Evolutionary conservation across 371 early-diverging fungal genomes (phyloP), one percentile per base, ranked within the genome.

Genomic region (Mucor saturninus): DNA sequence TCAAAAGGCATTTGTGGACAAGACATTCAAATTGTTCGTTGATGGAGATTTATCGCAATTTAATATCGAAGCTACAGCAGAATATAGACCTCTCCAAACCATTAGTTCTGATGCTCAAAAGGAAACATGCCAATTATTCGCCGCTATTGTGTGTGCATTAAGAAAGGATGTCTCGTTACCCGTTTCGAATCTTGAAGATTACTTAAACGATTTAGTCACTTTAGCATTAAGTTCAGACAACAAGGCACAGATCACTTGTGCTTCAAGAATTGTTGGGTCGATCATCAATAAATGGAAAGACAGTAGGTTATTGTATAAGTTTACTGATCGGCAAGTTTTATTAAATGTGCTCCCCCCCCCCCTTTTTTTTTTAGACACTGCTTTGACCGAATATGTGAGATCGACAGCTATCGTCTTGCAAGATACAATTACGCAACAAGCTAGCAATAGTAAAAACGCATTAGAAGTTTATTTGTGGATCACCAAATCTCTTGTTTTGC

Each of bases 401-500:
- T 51, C 60, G 4, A 49, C 71, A 7, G 38, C 72, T 13, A 11
- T 62, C 8, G 54, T 54, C 26, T 46, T 79, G n/a, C 69, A 79
- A 39, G 63, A 45, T 11, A 31, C 62, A 1, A 66, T 75, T 37
- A 56, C 67, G 30, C 59, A 74, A 15, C 57, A 54, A 31, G 51
- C 54, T 9, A 42, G 46, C 13, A 56, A 59, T 3, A 67, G 59
- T 13, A 26, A 32, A 9, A 64, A 69, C 46, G 77, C 77, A 3
- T 54, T 81, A 40, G 54, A 57, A 14, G 62, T 81, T 26, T 78
- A 81, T 54, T 54, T 78, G 30, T 81, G 81, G 81, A 76, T 87
- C 14, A 76, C 88, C 26, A 89, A 89, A 64, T 89, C 89, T 0
- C 70, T 92, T 61, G 76, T 90, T 26, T 55, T 88, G 35, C 74